Conservation (phyloP, 352 stramenopile species). For the Globisporangium spinosum region DNA sequence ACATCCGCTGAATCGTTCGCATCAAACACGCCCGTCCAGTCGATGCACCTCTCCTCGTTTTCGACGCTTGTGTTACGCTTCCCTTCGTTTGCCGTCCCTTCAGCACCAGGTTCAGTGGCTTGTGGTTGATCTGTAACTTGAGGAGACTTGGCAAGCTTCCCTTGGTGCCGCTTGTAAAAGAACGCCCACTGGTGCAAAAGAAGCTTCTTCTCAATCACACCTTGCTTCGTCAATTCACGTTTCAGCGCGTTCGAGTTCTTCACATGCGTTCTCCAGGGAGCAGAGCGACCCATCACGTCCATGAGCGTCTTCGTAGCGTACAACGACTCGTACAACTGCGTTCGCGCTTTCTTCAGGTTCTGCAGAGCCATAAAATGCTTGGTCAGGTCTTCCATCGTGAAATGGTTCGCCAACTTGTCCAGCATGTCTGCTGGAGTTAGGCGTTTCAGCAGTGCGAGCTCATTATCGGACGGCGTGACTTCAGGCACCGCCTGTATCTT, state of each 20-base stretch:
- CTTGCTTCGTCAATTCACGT: conserved; percentile 46
- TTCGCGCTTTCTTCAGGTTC: conserved; percentile 26
- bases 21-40: conserved; percentile 36
- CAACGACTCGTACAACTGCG: conserved; percentile 48
- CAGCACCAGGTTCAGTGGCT: neutral
- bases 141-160: conserved; percentile 9
- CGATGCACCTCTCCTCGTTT: conserved; percentile 18
- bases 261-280: conserved; percentile 57
- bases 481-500: neutral
- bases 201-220: conserved; percentile 49
- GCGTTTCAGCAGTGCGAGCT: conserved; percentile 31
- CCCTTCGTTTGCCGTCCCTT: neutral
- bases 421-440: conserved; percentile 47
- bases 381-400: conserved; percentile 32
- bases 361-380: conserved; percentile 28
- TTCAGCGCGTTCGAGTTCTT: conserved; percentile 65
- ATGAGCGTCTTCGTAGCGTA: conserved; percentile 45
- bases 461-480: conserved; percentile 9
- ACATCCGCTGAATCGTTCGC: conserved; percentile 46
- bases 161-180: conserved; percentile 48
- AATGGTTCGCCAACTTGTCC: conserved; percentile 31
- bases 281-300: conserved; percentile 50
- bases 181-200: conserved; percentile 57
- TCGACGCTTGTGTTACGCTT: neutral
- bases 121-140: neutral